Evolutionary conservation across 2,329 filamentous ascomycete genomes (phyloP).

Genomic region (Clonostachys chloroleuca): DNA sequence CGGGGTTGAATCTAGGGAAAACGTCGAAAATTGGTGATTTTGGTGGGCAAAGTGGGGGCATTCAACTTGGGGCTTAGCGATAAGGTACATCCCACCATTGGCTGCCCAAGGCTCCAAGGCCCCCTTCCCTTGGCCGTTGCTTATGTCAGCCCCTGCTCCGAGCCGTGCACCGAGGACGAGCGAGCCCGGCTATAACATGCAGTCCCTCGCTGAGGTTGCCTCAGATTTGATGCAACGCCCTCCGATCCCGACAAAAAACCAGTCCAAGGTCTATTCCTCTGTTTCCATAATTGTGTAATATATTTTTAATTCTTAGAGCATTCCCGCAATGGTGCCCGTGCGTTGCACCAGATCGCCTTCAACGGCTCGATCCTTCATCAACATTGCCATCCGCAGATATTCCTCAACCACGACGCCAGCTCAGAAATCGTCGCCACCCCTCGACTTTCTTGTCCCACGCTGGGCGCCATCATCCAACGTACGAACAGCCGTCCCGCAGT

Average conservation of each 20-base stretch:
- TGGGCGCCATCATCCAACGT: conserved; percentile 5
- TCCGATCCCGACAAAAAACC: too few species aligned
- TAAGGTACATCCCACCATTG: conserved; percentile 5
- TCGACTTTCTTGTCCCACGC: conserved; percentile 34
- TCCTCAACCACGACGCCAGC: conserved; percentile 12
- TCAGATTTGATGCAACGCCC: too few species aligned
- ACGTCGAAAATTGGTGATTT: conserved; percentile 33
- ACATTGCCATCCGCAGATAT: conserved; percentile 29
- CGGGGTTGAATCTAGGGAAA: conserved; percentile 28
- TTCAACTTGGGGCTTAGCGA: conserved; percentile 31
- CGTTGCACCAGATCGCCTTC: conserved; percentile 32
- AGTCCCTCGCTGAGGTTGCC: too few species aligned
- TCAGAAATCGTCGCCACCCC: conserved; percentile 15
- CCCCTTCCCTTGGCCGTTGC: too few species aligned
- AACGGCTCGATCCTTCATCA: conserved; percentile 32
- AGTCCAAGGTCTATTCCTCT: too few species aligned
- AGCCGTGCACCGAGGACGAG: too few species aligned
- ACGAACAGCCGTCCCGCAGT: neutral
- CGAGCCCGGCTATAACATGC: too few species aligned
- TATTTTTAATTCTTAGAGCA: too few species aligned
- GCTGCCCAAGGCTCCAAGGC: neutral
- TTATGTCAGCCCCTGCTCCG: too few species aligned
- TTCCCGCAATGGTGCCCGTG: conserved; percentile 20
- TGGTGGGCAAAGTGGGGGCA: conserved; percentile 33
- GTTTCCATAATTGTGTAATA: too few species aligned